Base-by-base conservation (phyloP, 306 rosid species). In the Morella rubra region DNA sequence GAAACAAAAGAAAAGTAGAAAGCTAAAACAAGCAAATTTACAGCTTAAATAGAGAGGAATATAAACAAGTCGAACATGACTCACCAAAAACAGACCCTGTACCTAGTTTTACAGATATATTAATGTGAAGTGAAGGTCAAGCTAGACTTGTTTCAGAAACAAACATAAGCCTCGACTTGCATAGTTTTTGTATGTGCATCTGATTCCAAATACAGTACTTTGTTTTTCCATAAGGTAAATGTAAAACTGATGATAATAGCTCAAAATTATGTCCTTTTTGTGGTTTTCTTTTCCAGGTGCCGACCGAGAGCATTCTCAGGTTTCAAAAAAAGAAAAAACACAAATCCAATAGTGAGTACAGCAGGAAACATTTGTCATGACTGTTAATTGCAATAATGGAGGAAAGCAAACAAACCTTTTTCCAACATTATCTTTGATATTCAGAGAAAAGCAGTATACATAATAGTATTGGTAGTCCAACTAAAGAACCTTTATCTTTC, bases 71-170 rank as follows among this genome's bases (percentile, higher is more conserved):
- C 42, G 22, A 47, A 40, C 22, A 71, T 51, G 58, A 45, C 69
- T 75, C 70, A 79, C 78, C 69, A 67, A 59, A 71, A 70, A 64
- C 69, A 73, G 71, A 53, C 52, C 60, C 65, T 70, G 24, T 10
- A 64, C 19, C 53, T 47, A 37, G 78, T 37, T 73, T 41, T 60
- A 65, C 27, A 61, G 76, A 81, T 76, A 81, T 76, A 50, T 68
- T 45, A 69, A 72, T 72, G 58, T 53, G 60, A 83, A 72, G 55
- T 44, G 78, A 83, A 78, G 67, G 45, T 47, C 46, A 32, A 16
- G 75, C 59, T 54, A 72, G 45, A 68, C 54, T 49, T 24, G 54
- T 62, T 37, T 76, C 72, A 50, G 13, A 65, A 70, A n/a, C 64
- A 62, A 37, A 50, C 14, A 27, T 42, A 32, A 37, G 42, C 52